Evolutionary conservation across 2,329 filamentous ascomycete species (phyloP), one percentile per base, ranked within the genome.

Genomic region (Venturia oleaginea): DNA sequence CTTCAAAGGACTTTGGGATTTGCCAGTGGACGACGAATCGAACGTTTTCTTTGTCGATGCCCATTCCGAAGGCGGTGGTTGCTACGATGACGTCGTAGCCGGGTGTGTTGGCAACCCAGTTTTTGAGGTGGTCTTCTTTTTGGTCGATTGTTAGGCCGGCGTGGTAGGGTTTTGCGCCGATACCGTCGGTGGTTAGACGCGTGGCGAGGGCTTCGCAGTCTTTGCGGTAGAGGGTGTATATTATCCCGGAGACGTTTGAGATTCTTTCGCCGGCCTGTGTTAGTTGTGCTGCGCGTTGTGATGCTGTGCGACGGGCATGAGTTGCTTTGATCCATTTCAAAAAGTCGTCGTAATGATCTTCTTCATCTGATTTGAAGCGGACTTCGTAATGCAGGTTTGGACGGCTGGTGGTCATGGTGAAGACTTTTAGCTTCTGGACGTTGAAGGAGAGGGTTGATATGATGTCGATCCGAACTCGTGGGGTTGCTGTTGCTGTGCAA

Each of bases 61-160:
- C 93, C 93, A 97, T 97, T 2, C 93, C 93, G 71, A 97, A 97
- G 0, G 93, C 93, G 1, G 91, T 97, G 0, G 93, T 97, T 1
- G 93, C 93, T 34, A 97, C 92, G 66, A 97, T 93, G 60, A 97
- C 86, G 73, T 94, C 92, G 76, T 94, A 96, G 0, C 89, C 89
- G 32, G 83, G 81, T 63, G 85, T 83, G 72, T 91, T 89, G 64
- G 82, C 81, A 57, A 92, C 86, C 90, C 90, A 93, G 22, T 83
- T 83, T 19, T 82, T 76, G 4, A 92, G 80, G 1, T 88, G 88
- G 65, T 89, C 84, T 68, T 89, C 87, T 71, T 91, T 92, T 65
- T 84, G 81, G 7, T 73, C 79, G 71, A 86, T 83, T 64, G 84
- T 75, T 68, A 94, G 78, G 70, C 88, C 85, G 61, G 88, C 83